A percentile compares a stretch with the other conserved stretches of the same genome.
Conservation (phyloP, 179 eudicot genomes). For the Spinacia oleracea region DNA sequence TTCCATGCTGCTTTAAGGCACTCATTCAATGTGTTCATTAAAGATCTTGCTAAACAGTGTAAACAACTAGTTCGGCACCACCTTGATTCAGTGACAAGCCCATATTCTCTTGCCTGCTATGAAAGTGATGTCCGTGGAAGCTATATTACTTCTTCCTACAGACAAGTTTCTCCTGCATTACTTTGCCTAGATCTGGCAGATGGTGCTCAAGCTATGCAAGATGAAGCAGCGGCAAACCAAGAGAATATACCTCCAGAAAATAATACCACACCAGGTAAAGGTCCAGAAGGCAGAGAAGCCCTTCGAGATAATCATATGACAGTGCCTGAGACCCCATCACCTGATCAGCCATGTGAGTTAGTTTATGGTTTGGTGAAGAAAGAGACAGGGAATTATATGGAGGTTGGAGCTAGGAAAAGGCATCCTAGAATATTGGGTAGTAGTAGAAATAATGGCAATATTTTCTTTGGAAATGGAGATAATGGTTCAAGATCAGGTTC, state of each 20-base stretch:
- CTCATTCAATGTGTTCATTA: slow-evolving; percentile 72
- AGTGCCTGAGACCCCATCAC: slow-evolving; percentile 97
- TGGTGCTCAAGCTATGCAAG: slow-evolving; percentile 34
- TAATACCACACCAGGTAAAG: slow-evolving; percentile 79
- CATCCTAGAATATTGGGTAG: slow-evolving; percentile 60
- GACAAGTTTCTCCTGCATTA: slow-evolving; percentile 52
- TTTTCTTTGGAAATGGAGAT: slow-evolving; percentile 50
- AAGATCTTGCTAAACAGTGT: slow-evolving; percentile 81
- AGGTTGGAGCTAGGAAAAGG: slow-evolving; percentile 78
- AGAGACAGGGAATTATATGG: slow-evolving; percentile 68
- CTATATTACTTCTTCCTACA: slow-evolving; percentile 34
- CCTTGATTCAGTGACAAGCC: slow-evolving; percentile 97
- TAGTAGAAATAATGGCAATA: slow-evolving; percentile 52
- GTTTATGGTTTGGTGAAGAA: slow-evolving; percentile 66
- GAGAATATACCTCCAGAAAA: slow-evolving; percentile 85
- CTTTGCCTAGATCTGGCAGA: slow-evolving; percentile 74
- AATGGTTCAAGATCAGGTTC: slow-evolving; percentile 58
- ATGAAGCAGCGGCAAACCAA: slow-evolving; percentile 53
- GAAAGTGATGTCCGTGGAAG: slow-evolving; percentile 53
- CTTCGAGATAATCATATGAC: slow-evolving; percentile 74
- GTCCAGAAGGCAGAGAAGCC: slow-evolving; percentile 58
- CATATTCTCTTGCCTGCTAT: slow-evolving; percentile 84
- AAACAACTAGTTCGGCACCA: slow-evolving; percentile 89
- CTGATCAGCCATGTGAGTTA: slow-evolving; percentile 80
- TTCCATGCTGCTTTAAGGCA: slow-evolving; percentile 90